Evolutionary conservation across 495 filamentous ascomycete genomes (phyloP).

Genomic region (Penicillium fimorum): DNA sequence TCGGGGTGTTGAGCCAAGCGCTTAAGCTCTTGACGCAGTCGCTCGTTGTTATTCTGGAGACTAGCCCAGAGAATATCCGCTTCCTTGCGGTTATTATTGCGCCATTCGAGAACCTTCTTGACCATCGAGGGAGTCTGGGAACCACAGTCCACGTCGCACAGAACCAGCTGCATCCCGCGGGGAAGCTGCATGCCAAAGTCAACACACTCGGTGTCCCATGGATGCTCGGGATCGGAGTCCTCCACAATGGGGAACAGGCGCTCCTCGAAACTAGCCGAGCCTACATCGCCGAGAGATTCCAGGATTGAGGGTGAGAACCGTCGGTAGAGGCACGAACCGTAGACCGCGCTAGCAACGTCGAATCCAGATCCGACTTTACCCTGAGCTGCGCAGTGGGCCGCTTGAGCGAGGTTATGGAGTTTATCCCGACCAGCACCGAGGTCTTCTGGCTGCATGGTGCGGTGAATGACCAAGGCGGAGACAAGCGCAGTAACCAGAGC

Average conservation of each 20-base stretch:
- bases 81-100: slow-evolving; percentile 61
- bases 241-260: slow-evolving; percentile 65
- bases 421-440: slow-evolving; percentile 53
- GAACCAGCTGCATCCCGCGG: slow-evolving; percentile 67
- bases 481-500: slow-evolving; percentile 92
- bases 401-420: slow-evolving; percentile 91
- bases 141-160: slow-evolving; percentile 96
- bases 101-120: slow-evolving; percentile 83
- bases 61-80: slow-evolving; percentile 69
- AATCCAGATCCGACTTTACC: slow-evolving; percentile 96
- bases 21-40: slow-evolving; percentile 61
- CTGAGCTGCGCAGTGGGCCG: slow-evolving; percentile 91
- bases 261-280: slow-evolving; percentile 61
- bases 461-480: slow-evolving; percentile 68
- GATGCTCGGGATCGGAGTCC: slow-evolving; percentile 41
- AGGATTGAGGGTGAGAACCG: slow-evolving; percentile 84
- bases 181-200: slow-evolving; percentile 66
- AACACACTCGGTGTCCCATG: slow-evolving; percentile 76
- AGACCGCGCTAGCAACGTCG: slow-evolving; percentile 91
- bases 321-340: slow-evolving; percentile 84
- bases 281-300: slow-evolving; percentile 59
- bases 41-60: slow-evolving; percentile 72
- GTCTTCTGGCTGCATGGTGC: slow-evolving; percentile 66
- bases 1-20: slow-evolving; percentile 37
- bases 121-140: slow-evolving; percentile 95